Evolutionary conservation across 768 basidiomycete species (phyloP), one percentile per base, ranked within the genome.

Genomic region (Mycena chlorophos): DNA sequence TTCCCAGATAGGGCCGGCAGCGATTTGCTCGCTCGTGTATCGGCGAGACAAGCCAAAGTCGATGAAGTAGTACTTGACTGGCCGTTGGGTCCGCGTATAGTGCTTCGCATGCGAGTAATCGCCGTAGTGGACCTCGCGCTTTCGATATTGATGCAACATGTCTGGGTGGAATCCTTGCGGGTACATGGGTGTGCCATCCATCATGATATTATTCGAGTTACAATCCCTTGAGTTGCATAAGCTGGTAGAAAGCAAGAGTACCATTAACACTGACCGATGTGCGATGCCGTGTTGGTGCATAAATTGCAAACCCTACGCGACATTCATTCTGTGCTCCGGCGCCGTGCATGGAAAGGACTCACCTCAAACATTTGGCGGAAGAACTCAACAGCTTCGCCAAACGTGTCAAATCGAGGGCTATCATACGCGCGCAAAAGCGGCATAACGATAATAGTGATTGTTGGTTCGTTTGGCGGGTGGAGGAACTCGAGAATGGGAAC

Each of bases 11-110:
- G 62, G 45, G 0, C 61, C 53, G 5, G 40, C 40, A 20, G 40
- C 40, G 14, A 4, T 71, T 61, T 0, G 64, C 46, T 0, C 72
- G 68, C 12, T 57, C 47, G 40, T 42, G 49, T 67, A 75, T 1
- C 31, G 64, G 1, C 64, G 52, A 0, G 76, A 71, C 2, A 73
- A 49, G 2, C 71, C 75, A 56, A 75, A 77, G 49, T 77, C 74
- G 14, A 72, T 75, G 40, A 73, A 66, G 34, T 73, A 72, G 40
- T 75, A 76, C 46, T 63, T 70, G 2, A 67, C 67, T 1, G 67
- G 70, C 3, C 59, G 57, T 38, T 68, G 63, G 0, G 70, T 72
- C 2, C 70, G 60, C 0, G 67, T 69, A 19, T 61, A 61, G 51
- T 65, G 62, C 49, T 61, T 64, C 3, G 57, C 54, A 8, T 19